Conservation (phyloP, 2,329 filamentous ascomycete species). For the Escovopsis sp. region DNA sequence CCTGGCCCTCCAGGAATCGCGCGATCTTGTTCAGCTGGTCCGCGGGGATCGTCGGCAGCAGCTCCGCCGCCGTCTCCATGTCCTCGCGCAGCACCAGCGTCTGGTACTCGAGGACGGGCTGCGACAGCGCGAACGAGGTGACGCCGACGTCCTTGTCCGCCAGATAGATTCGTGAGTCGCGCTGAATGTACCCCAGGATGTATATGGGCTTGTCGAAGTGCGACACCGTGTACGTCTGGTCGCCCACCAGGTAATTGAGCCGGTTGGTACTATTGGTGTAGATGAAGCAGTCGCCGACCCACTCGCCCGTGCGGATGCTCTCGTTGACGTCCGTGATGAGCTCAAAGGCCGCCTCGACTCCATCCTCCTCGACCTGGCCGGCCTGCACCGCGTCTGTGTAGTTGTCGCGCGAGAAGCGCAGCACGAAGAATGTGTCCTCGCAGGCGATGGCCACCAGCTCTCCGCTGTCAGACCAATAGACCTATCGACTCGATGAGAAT, state of each 20-base stretch:
- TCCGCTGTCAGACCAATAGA: constrained; percentile 96
- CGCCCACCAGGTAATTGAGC: constrained; percentile 92
- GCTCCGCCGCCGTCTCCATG: constrained; percentile 76
- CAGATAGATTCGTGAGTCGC: constrained; percentile 89
- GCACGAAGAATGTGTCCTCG: constrained; percentile 87
- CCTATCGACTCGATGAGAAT: constrained; percentile 24
- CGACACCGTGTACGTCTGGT: constrained; percentile 93
- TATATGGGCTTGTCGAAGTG: constrained; percentile 96
- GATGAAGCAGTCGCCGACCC: constrained; percentile 98
- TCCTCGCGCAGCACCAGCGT: constrained; percentile 88
- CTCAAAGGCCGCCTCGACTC: constrained; percentile 90
- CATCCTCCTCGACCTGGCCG: constrained; percentile 73
- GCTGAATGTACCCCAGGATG: constrained; percentile 83
- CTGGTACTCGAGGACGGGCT: constrained; percentile 91
- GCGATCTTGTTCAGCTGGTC: constrained; percentile 98
- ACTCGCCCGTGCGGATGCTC: constrained; percentile 84
- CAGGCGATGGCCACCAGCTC: constrained; percentile 87
- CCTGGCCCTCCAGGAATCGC: constrained; percentile 90
- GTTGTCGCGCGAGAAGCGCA: constrained; percentile 79
- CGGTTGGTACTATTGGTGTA: constrained; percentile 96
- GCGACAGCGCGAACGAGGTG: constrained; percentile 77
- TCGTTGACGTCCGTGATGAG: constrained; percentile 93
- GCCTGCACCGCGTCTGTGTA: constrained; percentile 72
- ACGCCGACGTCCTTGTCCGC: constrained; percentile 91
- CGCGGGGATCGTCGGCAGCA: constrained; percentile 69